These are phyloP conservation scores for Coemansia sp. DNA, from an alignment of 192 early-diverging fungal species.

Conservation along the genomic window DNA sequence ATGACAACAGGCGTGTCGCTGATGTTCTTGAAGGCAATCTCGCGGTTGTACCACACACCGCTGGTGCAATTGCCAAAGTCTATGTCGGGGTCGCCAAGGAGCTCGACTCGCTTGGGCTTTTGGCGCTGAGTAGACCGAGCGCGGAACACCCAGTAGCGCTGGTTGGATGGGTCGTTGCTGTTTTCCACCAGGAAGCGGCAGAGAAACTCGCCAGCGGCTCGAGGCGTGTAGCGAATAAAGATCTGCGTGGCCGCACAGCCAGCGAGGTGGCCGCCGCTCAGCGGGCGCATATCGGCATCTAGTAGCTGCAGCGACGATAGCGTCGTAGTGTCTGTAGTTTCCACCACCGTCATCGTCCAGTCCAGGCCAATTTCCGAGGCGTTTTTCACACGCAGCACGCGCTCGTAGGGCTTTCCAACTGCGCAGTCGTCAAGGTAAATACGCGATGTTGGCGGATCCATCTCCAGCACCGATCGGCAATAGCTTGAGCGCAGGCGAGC, in stretches of 20 bases:
- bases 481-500: conserved; percentile 81
- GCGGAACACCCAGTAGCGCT: conserved; percentile 74
- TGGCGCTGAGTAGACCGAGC: conserved; percentile 70
- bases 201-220: conserved; percentile 84
- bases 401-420: conserved; percentile 82
- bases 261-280: conserved; percentile 54
- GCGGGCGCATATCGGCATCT: conserved; percentile 10
- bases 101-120: conserved; percentile 63
- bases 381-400: conserved; percentile 87
- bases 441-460: conserved; percentile 89
- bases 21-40: conserved; percentile 78
- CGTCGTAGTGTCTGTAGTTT: conserved; percentile 22
- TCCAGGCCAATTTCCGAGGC: conserved; percentile 87
- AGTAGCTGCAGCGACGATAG: conserved; percentile 29
- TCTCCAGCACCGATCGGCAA: conserved; percentile 87
- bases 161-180: conserved; percentile 80
- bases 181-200: conserved; percentile 91
- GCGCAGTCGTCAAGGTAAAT: conserved; percentile 95
- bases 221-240: conserved; percentile 81
- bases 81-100: conserved; percentile 63
- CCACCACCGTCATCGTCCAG: conserved; percentile 62
- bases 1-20: conserved; percentile 74
- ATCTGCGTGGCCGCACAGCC: conserved; percentile 70
- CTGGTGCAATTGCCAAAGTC: conserved; percentile 95
- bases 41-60: conserved; percentile 80